Percentiles rank a stretch among this genome's conserved stretches.
Conservation (phyloP, 805 yeast genomes). For the Danielia reshetovae region DNA sequence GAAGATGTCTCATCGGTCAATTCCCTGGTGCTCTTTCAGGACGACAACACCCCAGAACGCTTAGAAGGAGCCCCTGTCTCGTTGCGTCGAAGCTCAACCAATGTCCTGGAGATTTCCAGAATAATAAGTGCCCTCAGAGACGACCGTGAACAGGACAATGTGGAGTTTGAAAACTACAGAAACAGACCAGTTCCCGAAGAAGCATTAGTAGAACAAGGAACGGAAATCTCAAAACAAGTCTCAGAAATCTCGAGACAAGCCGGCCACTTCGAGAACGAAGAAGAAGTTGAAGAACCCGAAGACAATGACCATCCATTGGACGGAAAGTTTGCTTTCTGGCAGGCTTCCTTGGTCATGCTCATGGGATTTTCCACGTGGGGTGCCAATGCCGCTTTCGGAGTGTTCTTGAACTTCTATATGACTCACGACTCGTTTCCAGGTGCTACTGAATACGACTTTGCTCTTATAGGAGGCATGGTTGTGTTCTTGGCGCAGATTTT, state of each 20-base stretch:
- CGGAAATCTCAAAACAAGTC: background rate
- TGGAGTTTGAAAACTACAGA: slow-evolving; percentile 9
- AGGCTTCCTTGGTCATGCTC: slow-evolving; percentile 28
- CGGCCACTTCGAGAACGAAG: background rate
- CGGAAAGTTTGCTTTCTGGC: slow-evolving; percentile 18
- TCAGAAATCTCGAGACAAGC: background rate
- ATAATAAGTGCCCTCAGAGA: slow-evolving; percentile 15
- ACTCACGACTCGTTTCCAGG: slow-evolving; percentile 44
- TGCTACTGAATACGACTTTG: slow-evolving; percentile 55
- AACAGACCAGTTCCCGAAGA: slow-evolving; percentile 12
- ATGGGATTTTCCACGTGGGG: slow-evolving; percentile 53
- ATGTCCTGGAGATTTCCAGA: slow-evolving; percentile 12
- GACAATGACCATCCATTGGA: slow-evolving; percentile 15
- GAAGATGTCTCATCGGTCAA: background rate
- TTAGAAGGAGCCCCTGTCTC: background rate
- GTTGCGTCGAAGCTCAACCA: slow-evolving; percentile 3
- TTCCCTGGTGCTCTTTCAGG: background rate
- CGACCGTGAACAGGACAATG: slow-evolving; percentile 14
- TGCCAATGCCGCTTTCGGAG: slow-evolving; percentile 56
- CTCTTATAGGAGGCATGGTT: slow-evolving; percentile 65
- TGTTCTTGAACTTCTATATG: slow-evolving; percentile 51
- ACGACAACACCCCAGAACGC: background rate
- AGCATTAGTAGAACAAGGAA: slow-evolving; percentile 6
- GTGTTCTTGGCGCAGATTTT: slow-evolving; percentile 56
- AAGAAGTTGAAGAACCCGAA: background rate